Base-by-base conservation (phyloP, 108 stramenopile genomes). In the Pseudonitzschia multistriata region DNA sequence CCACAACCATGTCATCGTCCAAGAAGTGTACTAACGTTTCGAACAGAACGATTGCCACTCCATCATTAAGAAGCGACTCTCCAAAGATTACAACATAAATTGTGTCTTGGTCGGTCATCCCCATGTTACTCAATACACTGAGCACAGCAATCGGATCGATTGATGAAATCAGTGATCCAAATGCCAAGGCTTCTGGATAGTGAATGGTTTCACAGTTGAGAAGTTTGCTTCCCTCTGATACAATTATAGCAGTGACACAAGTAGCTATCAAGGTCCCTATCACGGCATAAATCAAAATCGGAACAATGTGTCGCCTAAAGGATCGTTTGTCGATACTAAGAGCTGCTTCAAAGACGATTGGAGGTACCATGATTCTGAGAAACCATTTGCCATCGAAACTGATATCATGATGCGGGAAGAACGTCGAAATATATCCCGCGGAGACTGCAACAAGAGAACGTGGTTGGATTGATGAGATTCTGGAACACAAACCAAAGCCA, bases 51-150 rank as follows among this genome's bases (percentile, higher is more conserved):
- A 85, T 81, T 13, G 96, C 92, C 35, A 98, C 90, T 13, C 96
- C 98, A 68, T 98, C 98, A 76, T 97, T 98, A 63, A 98, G 76
- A 15, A 98, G 79, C 5, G 83, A 81, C 76, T 98, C 98, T 10
- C 98, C 98, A 83, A 98, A 97, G 29, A 97, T 88, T 79, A 79
- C 65, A 79, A 87, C 73, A 89, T 87, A 78, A 42, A 87, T 85
- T 29, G 84, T 87, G 66, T 92, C 89, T 37, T 84, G 74, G 56
- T 93, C 83, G 0, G 82, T 85, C 83, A 96, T 79, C 24, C 91
- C 91, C 81, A 96, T 87, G 73, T 78, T 90, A 47, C 80, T 85
- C 62, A 96, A 62, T 21, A 96, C 86, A 54, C 90, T 90, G 30
- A 96, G 68, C 6, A 91, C 85, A n/a, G 95, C 95, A 67, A 96